These are phyloP conservation scores for Centaurea solstitialis DNA, from an alignment of 129 eudicot species.

Conservation along the genomic window DNA sequence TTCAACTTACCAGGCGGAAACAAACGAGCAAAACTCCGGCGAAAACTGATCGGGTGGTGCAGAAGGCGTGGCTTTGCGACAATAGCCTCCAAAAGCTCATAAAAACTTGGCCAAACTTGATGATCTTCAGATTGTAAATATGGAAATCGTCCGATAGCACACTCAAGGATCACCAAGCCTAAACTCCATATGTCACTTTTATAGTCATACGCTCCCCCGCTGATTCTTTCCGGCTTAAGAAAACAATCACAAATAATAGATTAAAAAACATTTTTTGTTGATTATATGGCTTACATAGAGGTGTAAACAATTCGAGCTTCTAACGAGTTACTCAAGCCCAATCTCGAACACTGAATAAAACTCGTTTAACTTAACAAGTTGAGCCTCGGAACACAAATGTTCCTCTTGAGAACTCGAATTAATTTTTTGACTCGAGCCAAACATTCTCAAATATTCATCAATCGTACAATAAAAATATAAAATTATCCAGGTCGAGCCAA, in stretches of 20 bases:
- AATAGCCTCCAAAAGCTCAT: constrained; percentile 90
- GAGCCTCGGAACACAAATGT: no score
- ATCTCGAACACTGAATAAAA: no score
- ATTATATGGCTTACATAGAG: no score
- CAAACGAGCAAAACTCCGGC: constrained; percentile 94
- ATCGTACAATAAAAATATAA: no score
- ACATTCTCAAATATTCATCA: no score
- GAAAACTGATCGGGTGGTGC: constrained; percentile 99
- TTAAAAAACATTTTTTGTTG: neutral
- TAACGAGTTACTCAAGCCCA: no score
- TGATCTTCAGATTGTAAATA: constrained; percentile 90
- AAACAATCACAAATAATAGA: neutral
- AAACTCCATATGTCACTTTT: constrained; percentile 97
- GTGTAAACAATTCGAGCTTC: no score
- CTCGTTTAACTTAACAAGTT: no score
- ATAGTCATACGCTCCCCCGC: constrained; percentile 88
- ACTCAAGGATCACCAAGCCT: constrained; percentile 93
- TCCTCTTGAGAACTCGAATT: no score
- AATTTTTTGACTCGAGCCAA: no score
- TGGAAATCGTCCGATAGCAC: constrained; percentile 97
- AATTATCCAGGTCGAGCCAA: no score
- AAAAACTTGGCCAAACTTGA: constrained; percentile 79
- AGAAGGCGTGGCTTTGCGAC: constrained; percentile 82
- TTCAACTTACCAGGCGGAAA: constrained; percentile 78
- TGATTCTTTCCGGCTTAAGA: constrained; percentile 87